Evolutionary conservation across 257 asterid genomes (phyloP).

Genomic region (Rauvolfia tetraphylla): DNA sequence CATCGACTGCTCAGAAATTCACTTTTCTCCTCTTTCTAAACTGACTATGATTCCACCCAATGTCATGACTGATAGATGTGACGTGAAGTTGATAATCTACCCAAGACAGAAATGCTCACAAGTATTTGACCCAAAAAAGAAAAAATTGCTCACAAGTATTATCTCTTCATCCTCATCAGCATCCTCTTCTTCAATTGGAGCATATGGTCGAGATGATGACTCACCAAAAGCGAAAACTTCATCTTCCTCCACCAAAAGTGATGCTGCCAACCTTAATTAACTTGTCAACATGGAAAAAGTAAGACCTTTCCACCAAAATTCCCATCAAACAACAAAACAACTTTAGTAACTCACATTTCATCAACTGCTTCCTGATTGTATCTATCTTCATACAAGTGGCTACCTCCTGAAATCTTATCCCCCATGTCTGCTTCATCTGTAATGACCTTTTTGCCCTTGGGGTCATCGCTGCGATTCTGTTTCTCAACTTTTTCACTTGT

Average conservation of each 20-base stretch:
- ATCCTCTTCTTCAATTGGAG: constrained; percentile 39
- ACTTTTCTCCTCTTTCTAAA: not conserved
- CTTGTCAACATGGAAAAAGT: constrained; percentile 29
- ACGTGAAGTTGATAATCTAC: not conserved
- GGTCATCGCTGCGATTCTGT: constrained; percentile 41
- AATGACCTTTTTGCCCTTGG: constrained; percentile 24
- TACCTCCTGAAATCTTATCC: constrained; percentile 21
- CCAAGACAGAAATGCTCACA: constrained; percentile 38
- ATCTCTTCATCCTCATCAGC: constrained; percentile 76
- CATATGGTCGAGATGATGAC: constrained; percentile 56
- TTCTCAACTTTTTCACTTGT: constrained; percentile 53
- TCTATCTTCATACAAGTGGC: constrained; percentile 19
- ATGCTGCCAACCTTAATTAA: constrained; percentile 93
- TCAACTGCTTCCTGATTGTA: constrained; percentile 62
- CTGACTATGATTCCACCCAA: not conserved
- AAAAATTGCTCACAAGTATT: constrained; percentile 89
- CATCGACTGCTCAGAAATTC: not conserved
- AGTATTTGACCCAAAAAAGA: too few species aligned
- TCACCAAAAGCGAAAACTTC: constrained; percentile 49
- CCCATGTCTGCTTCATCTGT: constrained; percentile 17
- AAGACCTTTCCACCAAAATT: constrained; percentile 23
- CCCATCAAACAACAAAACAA: constrained; percentile 10
- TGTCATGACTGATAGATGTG: not conserved
- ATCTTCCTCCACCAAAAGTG: constrained; percentile 84
- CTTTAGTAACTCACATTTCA: constrained; percentile 53